These are phyloP conservation scores for Colletotrichum tanaceti DNA, from an alignment of 2,329 filamentous ascomycete genomes.

Conservation along the genomic window DNA sequence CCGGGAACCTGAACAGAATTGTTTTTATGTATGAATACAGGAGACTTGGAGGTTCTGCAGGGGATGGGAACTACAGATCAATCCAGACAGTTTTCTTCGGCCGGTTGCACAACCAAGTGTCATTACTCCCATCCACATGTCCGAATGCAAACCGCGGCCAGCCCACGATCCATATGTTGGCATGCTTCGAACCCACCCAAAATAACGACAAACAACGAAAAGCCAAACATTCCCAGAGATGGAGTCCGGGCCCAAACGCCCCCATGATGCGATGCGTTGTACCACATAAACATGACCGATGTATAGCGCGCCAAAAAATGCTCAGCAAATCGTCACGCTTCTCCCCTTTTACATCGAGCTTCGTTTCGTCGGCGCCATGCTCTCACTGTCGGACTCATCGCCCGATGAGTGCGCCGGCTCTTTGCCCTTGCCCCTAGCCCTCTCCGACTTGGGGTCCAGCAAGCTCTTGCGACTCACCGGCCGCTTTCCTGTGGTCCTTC, in stretches of 20 bases:
- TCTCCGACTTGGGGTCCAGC: slow-evolving; percentile 54
- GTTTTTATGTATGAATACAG: slow-evolving; percentile 30
- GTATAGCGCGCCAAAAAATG: slow-evolving; percentile 41
- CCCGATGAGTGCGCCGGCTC: slow-evolving; percentile 52
- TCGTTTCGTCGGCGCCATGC: slow-evolving; percentile 47
- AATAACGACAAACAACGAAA: not conserved
- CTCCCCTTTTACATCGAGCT: slow-evolving; percentile 55
- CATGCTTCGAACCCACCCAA: slow-evolving; percentile 6
- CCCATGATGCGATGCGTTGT: slow-evolving; percentile 27
- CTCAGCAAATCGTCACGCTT: slow-evolving; percentile 34
- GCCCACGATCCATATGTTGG: slow-evolving; percentile 22
- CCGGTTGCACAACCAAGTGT: slow-evolving; percentile 19
- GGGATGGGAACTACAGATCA: slow-evolving; percentile 14
- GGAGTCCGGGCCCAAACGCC: slow-evolving; percentile 33
- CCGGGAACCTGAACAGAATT: slow-evolving; percentile 1
- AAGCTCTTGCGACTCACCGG: slow-evolving; percentile 57
- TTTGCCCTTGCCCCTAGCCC: slow-evolving; percentile 61
- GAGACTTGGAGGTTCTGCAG: slow-evolving; percentile 24
- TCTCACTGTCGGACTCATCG: slow-evolving; percentile 46
- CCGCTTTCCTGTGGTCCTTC: slow-evolving; percentile 46
- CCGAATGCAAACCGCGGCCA: slow-evolving; percentile 24
- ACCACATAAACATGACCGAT: slow-evolving; percentile 31
- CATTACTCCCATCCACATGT: slow-evolving; percentile 36
- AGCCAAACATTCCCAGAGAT: not conserved
- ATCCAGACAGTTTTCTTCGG: slow-evolving; percentile 14